A percentile compares a stretch with the other conserved stretches of the same genome.
phyloP scores from a whole-genome alignment of 192 early-diverging fungal species.

The Backusella luteola region DNA sequence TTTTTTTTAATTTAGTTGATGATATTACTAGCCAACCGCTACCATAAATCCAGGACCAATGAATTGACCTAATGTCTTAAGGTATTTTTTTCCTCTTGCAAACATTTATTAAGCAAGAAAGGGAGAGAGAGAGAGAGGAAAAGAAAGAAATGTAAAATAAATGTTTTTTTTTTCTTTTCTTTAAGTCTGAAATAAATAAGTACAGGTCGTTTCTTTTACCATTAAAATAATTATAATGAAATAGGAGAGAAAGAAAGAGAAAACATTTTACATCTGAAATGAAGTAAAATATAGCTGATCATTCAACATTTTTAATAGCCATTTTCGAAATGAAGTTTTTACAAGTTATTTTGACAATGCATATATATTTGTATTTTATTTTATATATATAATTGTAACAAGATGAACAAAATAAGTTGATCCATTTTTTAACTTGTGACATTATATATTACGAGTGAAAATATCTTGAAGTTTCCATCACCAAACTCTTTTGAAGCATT shows the following conservation, averaged over 20 bases:
- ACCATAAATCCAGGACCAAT: constrained; percentile 36
- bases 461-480: no score
- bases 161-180: not conserved
- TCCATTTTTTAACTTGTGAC: no score
- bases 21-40: constrained; percentile 32
- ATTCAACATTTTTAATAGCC: not conserved
- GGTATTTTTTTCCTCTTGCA: not conserved
- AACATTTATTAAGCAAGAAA: not conserved
- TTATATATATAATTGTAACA: not conserved
- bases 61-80: constrained; percentile 12
- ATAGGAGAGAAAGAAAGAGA: not conserved
- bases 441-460: no score
- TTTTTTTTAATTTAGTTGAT: not conserved
- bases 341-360: not conserved
- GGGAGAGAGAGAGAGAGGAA: not conserved
- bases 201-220: not conserved
- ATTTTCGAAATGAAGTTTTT: constrained; percentile 1
- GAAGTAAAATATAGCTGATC: not conserved
- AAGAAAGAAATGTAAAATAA: not conserved
- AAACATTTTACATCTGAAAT: not conserved
- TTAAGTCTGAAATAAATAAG: not conserved
- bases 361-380: not conserved
- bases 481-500: no score
- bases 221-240: not conserved
- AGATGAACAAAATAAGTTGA: no score